Evolutionary conservation across 2,329 filamentous ascomycete genomes (phyloP).

Genomic region (Aspergillus sp.): DNA sequence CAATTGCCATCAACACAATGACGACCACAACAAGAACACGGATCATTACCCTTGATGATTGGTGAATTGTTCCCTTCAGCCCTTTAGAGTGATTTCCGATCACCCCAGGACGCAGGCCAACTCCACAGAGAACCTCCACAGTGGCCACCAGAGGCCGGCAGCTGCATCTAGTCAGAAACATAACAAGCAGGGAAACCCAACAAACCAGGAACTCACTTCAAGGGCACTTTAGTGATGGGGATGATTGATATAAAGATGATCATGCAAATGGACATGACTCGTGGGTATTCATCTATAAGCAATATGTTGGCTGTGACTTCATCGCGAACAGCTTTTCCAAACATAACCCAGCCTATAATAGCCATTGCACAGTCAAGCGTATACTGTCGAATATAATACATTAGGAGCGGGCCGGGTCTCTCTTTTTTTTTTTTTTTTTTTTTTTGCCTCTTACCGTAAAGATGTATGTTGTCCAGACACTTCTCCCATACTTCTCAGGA

Average conservation of each 20-base stretch:
- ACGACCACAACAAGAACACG: constrained; percentile 63
- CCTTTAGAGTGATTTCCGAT: constrained; percentile 17
- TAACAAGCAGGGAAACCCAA: not conserved
- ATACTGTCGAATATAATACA: constrained; percentile 48
- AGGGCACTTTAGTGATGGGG: constrained; percentile 88
- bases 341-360: constrained; percentile 85
- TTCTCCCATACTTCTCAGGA: constrained; percentile 72
- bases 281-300: constrained; percentile 67
- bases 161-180: constrained; percentile 31
- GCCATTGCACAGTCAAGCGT: constrained; percentile 77
- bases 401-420: not conserved
- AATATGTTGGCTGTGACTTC: constrained; percentile 91
- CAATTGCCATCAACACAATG: constrained; percentile 70
- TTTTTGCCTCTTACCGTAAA: constrained; percentile 62
- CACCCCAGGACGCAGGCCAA: constrained; percentile 51
- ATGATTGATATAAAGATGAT: constrained; percentile 87
- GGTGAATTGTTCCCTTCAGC: constrained; percentile 49
- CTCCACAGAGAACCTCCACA: constrained; percentile 71
- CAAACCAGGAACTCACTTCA: constrained; percentile 54
- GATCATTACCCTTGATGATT: constrained; percentile 54
- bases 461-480: constrained; percentile 73
- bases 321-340: constrained; percentile 80
- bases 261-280: constrained; percentile 68
- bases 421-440: not conserved
- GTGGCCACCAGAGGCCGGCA: constrained; percentile 84